These are phyloP conservation scores for Magnusiomyces fungicola DNA, from an alignment of 1,139 yeast species.

Conservation along the genomic window DNA sequence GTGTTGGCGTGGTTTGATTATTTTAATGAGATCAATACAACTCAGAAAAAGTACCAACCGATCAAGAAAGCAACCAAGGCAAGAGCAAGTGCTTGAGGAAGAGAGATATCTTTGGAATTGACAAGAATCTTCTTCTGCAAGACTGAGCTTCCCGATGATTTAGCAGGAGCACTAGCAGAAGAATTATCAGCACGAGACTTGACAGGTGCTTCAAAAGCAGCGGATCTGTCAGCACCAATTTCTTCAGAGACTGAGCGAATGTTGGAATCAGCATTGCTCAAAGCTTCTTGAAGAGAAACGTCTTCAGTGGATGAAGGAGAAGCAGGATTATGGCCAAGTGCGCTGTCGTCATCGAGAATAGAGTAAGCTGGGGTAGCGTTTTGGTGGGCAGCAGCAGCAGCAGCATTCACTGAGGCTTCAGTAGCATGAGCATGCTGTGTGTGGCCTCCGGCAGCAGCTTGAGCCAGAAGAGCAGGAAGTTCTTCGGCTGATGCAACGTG, in stretches of 20 bases:
- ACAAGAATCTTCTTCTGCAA: not conserved
- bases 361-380: not conserved
- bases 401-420: not conserved
- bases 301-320: not conserved
- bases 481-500: conserved; percentile 1
- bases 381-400: not conserved
- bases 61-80: conserved; percentile 5
- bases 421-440: too few relatives aligned
- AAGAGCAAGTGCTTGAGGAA: not conserved
- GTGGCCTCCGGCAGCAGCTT: not conserved
- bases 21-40: too few relatives aligned
- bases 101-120: not conserved
- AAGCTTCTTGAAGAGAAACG: not conserved
- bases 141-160: not conserved
- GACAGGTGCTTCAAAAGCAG: not conserved
- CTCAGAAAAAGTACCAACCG: conserved; percentile 6
- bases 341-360: too few relatives aligned
- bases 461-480: not conserved
- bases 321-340: too few relatives aligned
- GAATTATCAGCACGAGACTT: not conserved
- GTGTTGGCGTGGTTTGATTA: too few relatives aligned
- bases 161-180: not conserved
- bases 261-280: not conserved
- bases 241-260: not conserved
- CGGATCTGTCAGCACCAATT: not conserved